Conservation (phyloP, 805 yeast genomes). For the Lipomyces oligophaga region DNA sequence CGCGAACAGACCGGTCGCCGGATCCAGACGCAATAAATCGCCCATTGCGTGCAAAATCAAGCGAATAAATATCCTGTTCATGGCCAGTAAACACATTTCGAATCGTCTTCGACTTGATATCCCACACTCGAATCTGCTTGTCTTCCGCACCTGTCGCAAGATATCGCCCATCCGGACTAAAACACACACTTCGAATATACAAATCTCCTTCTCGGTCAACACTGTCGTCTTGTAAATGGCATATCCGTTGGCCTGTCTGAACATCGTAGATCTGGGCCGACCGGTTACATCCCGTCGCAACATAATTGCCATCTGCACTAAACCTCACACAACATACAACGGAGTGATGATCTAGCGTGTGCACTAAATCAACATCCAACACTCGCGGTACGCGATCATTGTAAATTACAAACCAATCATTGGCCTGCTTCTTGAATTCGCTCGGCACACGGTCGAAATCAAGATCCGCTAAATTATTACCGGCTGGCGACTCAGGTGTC, state of each 20-base stretch:
- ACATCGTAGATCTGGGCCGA: constrained; percentile 93
- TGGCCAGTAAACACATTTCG: constrained; percentile 81
- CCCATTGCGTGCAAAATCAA: constrained; percentile 93
- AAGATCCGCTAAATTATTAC: constrained; percentile 50
- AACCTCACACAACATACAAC: constrained; percentile 97
- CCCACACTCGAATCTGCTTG: constrained; percentile 88
- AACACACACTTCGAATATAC: constrained; percentile 92
- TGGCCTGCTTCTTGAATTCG: constrained; percentile 72
- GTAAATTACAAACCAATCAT: constrained; percentile 82
- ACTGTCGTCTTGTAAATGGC: constrained; percentile 78
- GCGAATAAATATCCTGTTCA: constrained; percentile 94
- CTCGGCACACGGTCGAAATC: constrained; percentile 75
- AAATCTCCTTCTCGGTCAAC: constrained; percentile 72
- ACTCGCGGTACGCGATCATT: constrained; percentile 77
- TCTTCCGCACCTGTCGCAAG: constrained; percentile 88
- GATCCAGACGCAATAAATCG: constrained; percentile 89
- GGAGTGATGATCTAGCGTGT: constrained; percentile 85
- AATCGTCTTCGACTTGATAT: constrained; percentile 77
- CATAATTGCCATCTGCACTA: constrained; percentile 81
- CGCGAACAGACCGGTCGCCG: constrained; percentile 93
- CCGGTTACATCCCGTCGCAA: constrained; percentile 96
- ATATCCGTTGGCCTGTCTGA: constrained; percentile 83
- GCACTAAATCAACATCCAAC: constrained; percentile 83
- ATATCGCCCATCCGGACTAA: constrained; percentile 90
- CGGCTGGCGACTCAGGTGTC: constrained; percentile 28